Percentiles rank a stretch among this genome's conserved stretches.
phyloP scores from a whole-genome alignment of 1,284 basidiomycete genomes.

The Rugosomyces carneus region DNA sequence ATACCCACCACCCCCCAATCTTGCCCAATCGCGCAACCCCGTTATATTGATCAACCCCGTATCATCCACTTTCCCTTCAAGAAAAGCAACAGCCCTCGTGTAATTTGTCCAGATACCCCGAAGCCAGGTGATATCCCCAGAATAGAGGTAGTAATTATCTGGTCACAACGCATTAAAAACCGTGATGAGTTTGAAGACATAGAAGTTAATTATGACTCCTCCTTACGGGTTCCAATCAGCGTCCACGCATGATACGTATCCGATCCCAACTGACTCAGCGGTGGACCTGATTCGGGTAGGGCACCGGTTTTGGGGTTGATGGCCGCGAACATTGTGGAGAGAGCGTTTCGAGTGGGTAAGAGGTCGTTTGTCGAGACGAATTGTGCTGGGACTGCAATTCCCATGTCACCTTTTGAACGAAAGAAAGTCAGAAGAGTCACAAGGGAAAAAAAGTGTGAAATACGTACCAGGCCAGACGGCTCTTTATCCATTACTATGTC shows the following conservation, averaged over 20 bases:
- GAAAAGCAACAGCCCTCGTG: conserved; percentile 38
- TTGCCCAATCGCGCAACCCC: conserved; percentile 42
- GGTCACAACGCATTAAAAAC: not conserved
- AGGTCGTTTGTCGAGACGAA: conserved; percentile 58
- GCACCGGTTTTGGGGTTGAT: conserved; percentile 48
- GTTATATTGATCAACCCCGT: conserved; percentile 40
- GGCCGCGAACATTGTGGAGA: conserved; percentile 52
- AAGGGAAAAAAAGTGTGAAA: not conserved
- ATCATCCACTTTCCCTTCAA: conserved; percentile 38
- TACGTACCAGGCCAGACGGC: conserved; percentile 50
- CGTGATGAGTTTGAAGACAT: too few species aligned
- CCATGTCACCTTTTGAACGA: conserved; percentile 46
- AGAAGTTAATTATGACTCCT: too few species aligned
- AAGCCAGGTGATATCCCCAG: conserved; percentile 39
- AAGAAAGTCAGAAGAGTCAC: not conserved
- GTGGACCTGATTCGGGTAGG: conserved; percentile 52
- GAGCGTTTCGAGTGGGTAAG: conserved; percentile 47
- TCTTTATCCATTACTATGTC: conserved; percentile 20
- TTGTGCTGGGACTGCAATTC: conserved; percentile 53
- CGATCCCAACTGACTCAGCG: conserved; percentile 45
- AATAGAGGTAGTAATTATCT: conserved; percentile 43
- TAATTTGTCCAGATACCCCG: conserved; percentile 38
- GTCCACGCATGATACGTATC: conserved; percentile 47
- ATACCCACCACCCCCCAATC: conserved; percentile 40
- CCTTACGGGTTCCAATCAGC: conserved; percentile 37